Evolutionary conservation across 495 filamentous ascomycete genomes (phyloP).

Genomic region (Lasiosphaeria hispida): DNA sequence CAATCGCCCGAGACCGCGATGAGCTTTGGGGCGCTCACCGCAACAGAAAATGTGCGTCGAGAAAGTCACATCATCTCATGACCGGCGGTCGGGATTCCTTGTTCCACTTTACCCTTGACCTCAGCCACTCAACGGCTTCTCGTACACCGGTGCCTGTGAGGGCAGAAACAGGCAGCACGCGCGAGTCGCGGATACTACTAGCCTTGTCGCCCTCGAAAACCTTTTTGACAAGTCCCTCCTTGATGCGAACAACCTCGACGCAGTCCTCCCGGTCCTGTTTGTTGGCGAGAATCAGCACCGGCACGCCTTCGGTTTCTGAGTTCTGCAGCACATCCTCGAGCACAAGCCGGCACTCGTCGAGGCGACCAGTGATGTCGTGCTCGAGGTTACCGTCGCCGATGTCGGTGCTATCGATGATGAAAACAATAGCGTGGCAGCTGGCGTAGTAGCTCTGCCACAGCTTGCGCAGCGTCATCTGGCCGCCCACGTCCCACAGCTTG

Average conservation of each 20-base stretch:
- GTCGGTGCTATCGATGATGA: slow-evolving; percentile 92
- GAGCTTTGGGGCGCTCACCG: too few relatives aligned
- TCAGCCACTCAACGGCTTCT: slow-evolving; percentile 95
- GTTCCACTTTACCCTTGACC: slow-evolving; percentile 90
- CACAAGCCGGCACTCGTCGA: slow-evolving; percentile 86
- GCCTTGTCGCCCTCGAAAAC: slow-evolving; percentile 94
- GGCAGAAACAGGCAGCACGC: slow-evolving; percentile 88
- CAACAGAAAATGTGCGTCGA: background rate
- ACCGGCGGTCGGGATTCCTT: slow-evolving; percentile 87
- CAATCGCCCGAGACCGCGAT: too few relatives aligned
- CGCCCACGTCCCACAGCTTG: slow-evolving; percentile 98
- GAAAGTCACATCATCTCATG: slow-evolving; percentile 62
- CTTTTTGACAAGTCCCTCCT: slow-evolving; percentile 89
- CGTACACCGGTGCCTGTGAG: slow-evolving; percentile 86
- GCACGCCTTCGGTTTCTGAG: slow-evolving; percentile 83
- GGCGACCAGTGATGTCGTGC: slow-evolving; percentile 55
- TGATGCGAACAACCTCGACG: slow-evolving; percentile 93
- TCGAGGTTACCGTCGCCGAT: slow-evolving; percentile 75
- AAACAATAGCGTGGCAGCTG: slow-evolving; percentile 93
- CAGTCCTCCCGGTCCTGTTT: slow-evolving; percentile 98
- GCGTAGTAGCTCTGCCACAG: slow-evolving; percentile 96
- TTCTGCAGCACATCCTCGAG: slow-evolving; percentile 83
- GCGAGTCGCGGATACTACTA: slow-evolving; percentile 76
- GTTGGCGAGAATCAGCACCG: slow-evolving; percentile 89
- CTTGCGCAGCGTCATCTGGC: slow-evolving; percentile 80